Conservation (phyloP, 805 yeast species). For the Saturnispora hagleri region DNA sequence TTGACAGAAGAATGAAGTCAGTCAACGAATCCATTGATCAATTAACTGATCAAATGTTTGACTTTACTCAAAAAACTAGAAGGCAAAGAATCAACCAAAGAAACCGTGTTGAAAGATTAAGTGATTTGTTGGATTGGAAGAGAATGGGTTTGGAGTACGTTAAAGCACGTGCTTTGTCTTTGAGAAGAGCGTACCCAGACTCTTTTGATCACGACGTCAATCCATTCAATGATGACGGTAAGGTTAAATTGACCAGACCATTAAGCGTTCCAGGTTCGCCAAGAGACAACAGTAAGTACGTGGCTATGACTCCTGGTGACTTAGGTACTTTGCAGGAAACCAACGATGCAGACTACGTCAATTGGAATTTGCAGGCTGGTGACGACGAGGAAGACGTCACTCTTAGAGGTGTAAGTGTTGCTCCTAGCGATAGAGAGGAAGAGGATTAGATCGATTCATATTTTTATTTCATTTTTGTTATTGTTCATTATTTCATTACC, state of each 20-base stretch:
- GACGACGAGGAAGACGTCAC: conserved; percentile 32
- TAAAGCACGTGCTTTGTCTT: conserved; percentile 86
- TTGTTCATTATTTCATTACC: neutral
- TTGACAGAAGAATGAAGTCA: conserved; percentile 85
- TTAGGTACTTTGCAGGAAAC: conserved; percentile 94
- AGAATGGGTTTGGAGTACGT: conserved; percentile 96
- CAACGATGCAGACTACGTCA: conserved; percentile 72
- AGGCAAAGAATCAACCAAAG: conserved; percentile 97
- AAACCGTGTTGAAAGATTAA: conserved; percentile 89
- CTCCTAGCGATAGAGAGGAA: conserved; percentile 26
- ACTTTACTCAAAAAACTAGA: conserved; percentile 79
- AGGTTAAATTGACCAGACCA: conserved; percentile 77
- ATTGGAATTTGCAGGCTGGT: conserved; percentile 41
- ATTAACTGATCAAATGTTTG: conserved; percentile 80
- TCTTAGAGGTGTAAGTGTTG: conserved; percentile 29
- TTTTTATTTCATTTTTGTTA: neutral
- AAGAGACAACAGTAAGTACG: conserved; percentile 46
- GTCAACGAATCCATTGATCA: conserved; percentile 93
- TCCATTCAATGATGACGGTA: conserved; percentile 31
- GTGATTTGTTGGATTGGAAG: conserved; percentile 93
- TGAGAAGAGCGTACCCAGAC: conserved; percentile 90
- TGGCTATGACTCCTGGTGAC: conserved; percentile 94
- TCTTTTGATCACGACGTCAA: conserved; percentile 44
- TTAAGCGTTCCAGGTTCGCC: conserved; percentile 98
- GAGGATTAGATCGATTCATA: neutral